Evolutionary conservation across 352 stramenopile species (phyloP).

Genomic region (Pythium insidiosum): DNA sequence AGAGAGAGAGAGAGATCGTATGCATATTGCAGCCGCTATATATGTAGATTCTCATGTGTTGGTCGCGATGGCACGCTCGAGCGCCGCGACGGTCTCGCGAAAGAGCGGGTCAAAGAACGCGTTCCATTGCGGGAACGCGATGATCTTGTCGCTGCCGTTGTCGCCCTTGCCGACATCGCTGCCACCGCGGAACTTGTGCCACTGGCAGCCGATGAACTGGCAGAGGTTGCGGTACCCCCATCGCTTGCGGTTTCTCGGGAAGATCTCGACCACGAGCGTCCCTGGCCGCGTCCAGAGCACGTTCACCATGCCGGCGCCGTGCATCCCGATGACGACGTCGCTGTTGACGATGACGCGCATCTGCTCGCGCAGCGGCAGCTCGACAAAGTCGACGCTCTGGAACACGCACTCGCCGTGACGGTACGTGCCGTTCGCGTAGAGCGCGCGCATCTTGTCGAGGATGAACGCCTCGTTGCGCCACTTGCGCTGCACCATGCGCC

Average conservation of each 20-base stretch:
- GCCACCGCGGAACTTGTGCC: constrained; percentile 30
- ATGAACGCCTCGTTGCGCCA: constrained; percentile 25
- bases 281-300: constrained; percentile 45
- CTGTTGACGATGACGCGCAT: constrained; percentile 56
- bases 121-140: constrained; percentile 40
- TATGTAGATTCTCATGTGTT: neutral
- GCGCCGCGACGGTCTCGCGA: neutral
- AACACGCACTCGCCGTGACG: constrained; percentile 19
- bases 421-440: constrained; percentile 12
- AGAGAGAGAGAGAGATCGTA: neutral
- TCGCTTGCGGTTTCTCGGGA: constrained; percentile 33
- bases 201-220: constrained; percentile 59
- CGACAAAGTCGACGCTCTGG: constrained; percentile 57
- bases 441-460: constrained; percentile 1
- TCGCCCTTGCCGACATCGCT: constrained; percentile 15
- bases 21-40: neutral
- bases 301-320: constrained; percentile 75
- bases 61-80: neutral
- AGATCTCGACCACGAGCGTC: constrained; percentile 68
- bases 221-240: constrained; percentile 79
- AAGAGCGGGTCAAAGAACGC: constrained; percentile 42
- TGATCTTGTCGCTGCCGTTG: constrained; percentile 42
- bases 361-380: constrained; percentile 42
- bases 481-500: constrained; percentile 9
- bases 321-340: constrained; percentile 78